A percentile compares a stretch with the other conserved stretches of the same genome.
Conservation (phyloP, 2,329 filamentous ascomycete species). For the Penicillium aurantiogriseum region DNA sequence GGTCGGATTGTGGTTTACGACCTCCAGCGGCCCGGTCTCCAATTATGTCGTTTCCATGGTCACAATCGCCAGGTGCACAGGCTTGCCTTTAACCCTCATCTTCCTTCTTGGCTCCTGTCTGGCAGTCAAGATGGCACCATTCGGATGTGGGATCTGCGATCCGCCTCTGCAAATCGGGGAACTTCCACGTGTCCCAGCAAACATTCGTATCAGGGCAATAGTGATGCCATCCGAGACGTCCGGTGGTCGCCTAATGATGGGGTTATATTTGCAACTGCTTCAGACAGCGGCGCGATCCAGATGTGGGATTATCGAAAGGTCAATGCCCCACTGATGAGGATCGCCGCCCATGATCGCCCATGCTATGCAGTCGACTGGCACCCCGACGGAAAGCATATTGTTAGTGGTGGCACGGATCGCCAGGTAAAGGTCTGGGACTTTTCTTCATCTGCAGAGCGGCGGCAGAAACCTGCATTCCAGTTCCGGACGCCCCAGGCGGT, state of each 20-base stretch:
- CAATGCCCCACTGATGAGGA: slow-evolving; percentile 57
- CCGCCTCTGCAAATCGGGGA: slow-evolving; percentile 49
- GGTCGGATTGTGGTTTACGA: slow-evolving; percentile 66
- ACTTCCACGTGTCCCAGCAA: slow-evolving; percentile 55
- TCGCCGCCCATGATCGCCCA: slow-evolving; percentile 60
- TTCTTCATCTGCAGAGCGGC: slow-evolving; percentile 53
- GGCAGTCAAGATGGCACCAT: slow-evolving; percentile 65
- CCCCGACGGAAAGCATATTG: slow-evolving; percentile 63
- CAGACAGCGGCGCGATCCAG: slow-evolving; percentile 63
- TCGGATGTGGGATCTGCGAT: slow-evolving; percentile 63
- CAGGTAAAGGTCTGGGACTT: slow-evolving; percentile 66
- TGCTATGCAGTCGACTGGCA: slow-evolving; percentile 67
- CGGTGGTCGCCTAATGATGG: slow-evolving; percentile 65
- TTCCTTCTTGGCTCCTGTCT: slow-evolving; percentile 60
- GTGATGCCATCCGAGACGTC: slow-evolving; percentile 62
- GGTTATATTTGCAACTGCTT: slow-evolving; percentile 62
- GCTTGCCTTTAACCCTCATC: slow-evolving; percentile 63
- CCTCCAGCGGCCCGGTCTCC: slow-evolving; percentile 59
- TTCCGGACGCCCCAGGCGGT: slow-evolving; percentile 62
- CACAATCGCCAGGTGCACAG: slow-evolving; percentile 65
- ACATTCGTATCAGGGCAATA: slow-evolving; percentile 56
- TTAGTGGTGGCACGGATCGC: slow-evolving; percentile 62
- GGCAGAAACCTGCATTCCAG: slow-evolving; percentile 59
- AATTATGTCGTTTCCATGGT: slow-evolving; percentile 62
- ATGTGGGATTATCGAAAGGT: slow-evolving; percentile 62